A percentile compares a stretch with the other conserved stretches of the same genome.
phyloP scores from a whole-genome alignment of 2,329 filamentous ascomycete genomes.

The Aspergillus piperis region DNA sequence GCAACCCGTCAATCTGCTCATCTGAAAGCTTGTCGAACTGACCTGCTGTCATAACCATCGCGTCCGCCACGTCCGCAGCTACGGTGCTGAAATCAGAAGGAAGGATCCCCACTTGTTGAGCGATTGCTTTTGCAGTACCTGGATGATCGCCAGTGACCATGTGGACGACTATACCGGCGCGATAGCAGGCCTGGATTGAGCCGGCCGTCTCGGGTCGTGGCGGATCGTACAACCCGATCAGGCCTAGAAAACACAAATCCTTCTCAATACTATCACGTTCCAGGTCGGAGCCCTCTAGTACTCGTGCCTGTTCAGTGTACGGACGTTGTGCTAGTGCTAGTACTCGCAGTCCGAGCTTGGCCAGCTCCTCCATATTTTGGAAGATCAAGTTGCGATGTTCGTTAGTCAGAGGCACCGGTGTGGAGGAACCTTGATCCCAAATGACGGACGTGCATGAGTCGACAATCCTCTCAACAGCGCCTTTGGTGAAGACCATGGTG shows the following conservation, averaged over 20 bases:
- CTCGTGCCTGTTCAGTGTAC: too few species aligned
- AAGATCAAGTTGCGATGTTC: slow-evolving; percentile 60
- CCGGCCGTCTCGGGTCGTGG: slow-evolving; percentile 77
- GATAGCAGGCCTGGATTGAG: slow-evolving; percentile 69
- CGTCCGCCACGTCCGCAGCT: slow-evolving; percentile 61
- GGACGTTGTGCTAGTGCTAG: slow-evolving; percentile 60
- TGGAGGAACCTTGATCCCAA: slow-evolving; percentile 38
- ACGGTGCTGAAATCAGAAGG: slow-evolving; percentile 58
- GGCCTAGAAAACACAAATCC: slow-evolving; percentile 72
- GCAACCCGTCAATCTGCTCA: slow-evolving; percentile 66
- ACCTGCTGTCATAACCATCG: slow-evolving; percentile 72
- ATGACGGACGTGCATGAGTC: slow-evolving; percentile 60
- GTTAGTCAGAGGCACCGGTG: slow-evolving; percentile 51
- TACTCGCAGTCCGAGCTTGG: slow-evolving; percentile 67
- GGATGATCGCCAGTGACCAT: slow-evolving; percentile 85
- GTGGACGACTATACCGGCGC: slow-evolving; percentile 75
- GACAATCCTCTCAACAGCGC: slow-evolving; percentile 68
- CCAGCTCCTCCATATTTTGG: slow-evolving; percentile 68
- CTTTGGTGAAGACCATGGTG: slow-evolving; percentile 44
- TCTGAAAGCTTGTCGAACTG: slow-evolving; percentile 79
- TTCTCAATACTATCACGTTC: slow-evolving; percentile 56
- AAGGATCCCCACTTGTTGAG: slow-evolving; percentile 75
- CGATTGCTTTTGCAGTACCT: slow-evolving; percentile 77
- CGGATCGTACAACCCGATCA: slow-evolving; percentile 84
- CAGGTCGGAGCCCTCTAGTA: too few species aligned